These are phyloP conservation scores for Talaromyces atroroseus DNA, from an alignment of 2,329 filamentous ascomycete species.

Conservation along the genomic window DNA sequence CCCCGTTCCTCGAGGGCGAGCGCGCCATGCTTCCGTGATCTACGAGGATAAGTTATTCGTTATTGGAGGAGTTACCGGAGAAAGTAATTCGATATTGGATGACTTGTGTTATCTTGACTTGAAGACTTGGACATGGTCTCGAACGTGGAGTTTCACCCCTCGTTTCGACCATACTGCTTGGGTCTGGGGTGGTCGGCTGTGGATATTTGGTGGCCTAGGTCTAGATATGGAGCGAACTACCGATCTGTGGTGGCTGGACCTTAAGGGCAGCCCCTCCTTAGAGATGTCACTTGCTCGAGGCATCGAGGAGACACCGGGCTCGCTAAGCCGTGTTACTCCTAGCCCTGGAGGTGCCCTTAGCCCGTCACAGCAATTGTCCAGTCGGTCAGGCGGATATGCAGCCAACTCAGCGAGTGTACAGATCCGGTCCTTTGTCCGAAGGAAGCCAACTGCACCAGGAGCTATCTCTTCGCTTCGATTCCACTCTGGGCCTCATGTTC, in stretches of 20 bases:
- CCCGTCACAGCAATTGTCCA: constrained; percentile 29
- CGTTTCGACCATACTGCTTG: constrained; percentile 94
- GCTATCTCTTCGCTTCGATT: constrained; percentile 88
- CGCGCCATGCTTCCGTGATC: constrained; percentile 86
- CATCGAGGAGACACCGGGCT: constrained; percentile 40
- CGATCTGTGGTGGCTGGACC: constrained; percentile 95
- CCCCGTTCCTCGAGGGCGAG: constrained; percentile 79
- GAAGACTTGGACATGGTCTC: constrained; percentile 96
- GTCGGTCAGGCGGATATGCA: constrained; percentile 55
- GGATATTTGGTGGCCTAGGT: constrained; percentile 92
- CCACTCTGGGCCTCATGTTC: constrained; percentile 76
- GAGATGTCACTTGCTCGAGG: constrained; percentile 61
- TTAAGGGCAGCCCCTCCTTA: constrained; percentile 84
- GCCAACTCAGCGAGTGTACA: constrained; percentile 64
- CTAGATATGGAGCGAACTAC: constrained; percentile 96
- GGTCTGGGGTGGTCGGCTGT: constrained; percentile 86
- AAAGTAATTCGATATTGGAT: constrained; percentile 81
- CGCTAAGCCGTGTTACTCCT: constrained; percentile 32
- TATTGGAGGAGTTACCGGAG: constrained; percentile 85
- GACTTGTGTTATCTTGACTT: constrained; percentile 96
- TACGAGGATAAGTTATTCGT: constrained; percentile 97
- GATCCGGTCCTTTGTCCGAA: constrained; percentile 48
- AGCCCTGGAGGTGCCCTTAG: constrained; percentile 32
- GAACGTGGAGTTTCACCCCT: constrained; percentile 89
- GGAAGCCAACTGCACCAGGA: constrained; percentile 63